Evolutionary conservation across 305 asterid species (phyloP).

Genomic region (Ilex paraguariensis): DNA sequence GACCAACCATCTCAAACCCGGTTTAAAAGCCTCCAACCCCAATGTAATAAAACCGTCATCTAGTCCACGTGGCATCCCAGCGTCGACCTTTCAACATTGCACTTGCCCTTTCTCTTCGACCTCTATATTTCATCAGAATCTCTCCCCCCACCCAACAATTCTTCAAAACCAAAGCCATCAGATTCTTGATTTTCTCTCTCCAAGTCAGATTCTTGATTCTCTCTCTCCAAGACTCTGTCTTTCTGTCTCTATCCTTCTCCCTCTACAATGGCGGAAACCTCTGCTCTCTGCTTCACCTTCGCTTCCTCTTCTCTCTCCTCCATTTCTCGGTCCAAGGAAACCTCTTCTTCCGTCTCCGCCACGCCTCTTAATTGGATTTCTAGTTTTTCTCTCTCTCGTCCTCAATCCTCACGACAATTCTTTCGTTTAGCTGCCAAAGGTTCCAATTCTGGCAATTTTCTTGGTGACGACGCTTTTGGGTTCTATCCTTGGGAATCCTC

Average conservation of each 20-base stretch:
- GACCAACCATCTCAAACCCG: constrained; percentile 21
- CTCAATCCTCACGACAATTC: constrained; percentile 5
- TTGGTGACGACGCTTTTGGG: constrained; percentile 35
- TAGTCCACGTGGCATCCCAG: constrained; percentile 20
- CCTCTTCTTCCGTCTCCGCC: constrained; percentile 8
- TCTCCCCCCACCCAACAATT: too few species aligned
- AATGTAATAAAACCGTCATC: too few species aligned
- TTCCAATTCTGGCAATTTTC: constrained; percentile 23
- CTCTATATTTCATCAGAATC: not conserved
- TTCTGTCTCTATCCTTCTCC: not conserved
- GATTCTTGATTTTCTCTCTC: constrained; percentile 15
- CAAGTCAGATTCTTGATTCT: constrained; percentile 9
- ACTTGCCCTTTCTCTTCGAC: not conserved
- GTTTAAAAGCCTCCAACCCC: not conserved
- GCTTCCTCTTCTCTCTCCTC: constrained; percentile 6
- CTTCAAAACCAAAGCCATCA: not conserved
- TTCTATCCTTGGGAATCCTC: constrained; percentile 38
- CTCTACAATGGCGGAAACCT: constrained; percentile 22
- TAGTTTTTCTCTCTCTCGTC: constrained; percentile 13
- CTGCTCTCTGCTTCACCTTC: constrained; percentile 11
- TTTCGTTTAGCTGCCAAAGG: constrained; percentile 21
- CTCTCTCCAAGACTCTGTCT: constrained; percentile 4
- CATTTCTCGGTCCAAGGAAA: constrained; percentile 15
- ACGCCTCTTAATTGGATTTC: constrained; percentile 4
- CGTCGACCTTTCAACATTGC: constrained; percentile 14